Base-by-base conservation (phyloP, 768 basidiomycete genomes). In the Mycena metata region DNA sequence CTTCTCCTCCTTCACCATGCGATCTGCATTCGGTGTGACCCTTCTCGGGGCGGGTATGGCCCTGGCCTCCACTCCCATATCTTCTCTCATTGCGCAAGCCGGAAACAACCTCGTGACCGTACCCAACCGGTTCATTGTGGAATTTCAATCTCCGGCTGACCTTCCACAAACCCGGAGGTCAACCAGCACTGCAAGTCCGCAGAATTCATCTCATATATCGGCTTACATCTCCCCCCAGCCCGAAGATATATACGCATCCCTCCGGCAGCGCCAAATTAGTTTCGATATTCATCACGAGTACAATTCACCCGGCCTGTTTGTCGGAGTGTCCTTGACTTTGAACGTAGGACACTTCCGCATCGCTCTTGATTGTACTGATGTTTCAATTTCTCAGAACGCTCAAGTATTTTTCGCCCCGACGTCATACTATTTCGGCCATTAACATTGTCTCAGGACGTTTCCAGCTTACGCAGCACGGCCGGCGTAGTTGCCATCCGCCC, bases 401-500 rank as follows among this genome's bases (percentile, higher is more conserved):
- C 76, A 77, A 69, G 79, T 77, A 75, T 43, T 30, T 6, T 6
- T 6, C 30, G 64, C 35, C 49, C 46, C 60, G 52, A 45, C 50
- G 46, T 62, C 45, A 23, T 39, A 35, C 26, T 54, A 63, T 23
- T 19, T 50, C 30, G 35, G 21, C 13, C 24, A 7, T 35, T 42
- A 36, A 7, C 35, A 2, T 46, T 30, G 30, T 30, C 49, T 15
- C 54, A 90, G 88, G 87, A 89, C 74, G 83, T 83, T 13, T 74
- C 79, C 39, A 75, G 81, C 17, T 76, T 92, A 41, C 75, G 80
- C 12, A 75, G 77, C 15, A 80, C 84, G 4, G 78, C 83, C 5
- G 90, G 89, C 23, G 83, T 91, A 19, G 81, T 85, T 70, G 83
- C 84, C 17, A 85, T 91, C 72, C 84, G 86, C n/a, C 88, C 90